Percentiles rank a stretch among this genome's conserved stretches.
These are phyloP conservation scores for Hortaea sp. DNA, from an alignment of 2,329 filamentous ascomycete genomes.

Conservation along the genomic window DNA sequence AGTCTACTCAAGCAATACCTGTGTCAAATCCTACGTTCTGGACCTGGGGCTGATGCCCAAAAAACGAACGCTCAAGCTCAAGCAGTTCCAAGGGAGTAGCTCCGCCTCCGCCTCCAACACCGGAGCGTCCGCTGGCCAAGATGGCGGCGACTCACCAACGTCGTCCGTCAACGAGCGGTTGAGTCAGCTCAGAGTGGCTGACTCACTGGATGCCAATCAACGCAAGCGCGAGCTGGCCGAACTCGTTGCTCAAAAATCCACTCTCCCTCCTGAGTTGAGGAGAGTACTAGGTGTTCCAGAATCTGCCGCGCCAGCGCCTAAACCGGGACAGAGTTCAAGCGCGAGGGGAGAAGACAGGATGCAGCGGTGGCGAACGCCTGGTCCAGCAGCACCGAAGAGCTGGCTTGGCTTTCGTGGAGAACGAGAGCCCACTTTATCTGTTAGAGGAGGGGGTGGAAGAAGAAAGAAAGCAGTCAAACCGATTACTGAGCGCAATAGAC, in stretches of 20 bases:
- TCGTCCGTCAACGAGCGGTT: constrained; percentile 38
- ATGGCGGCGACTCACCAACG: constrained; percentile 11
- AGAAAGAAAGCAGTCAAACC: not conserved
- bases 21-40: too few species aligned
- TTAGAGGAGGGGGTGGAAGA: constrained; percentile 9
- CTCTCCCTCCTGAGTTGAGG: constrained; percentile 35
- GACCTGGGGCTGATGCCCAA: constrained; percentile 34
- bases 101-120: constrained; percentile 17
- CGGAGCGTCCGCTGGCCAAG: constrained; percentile 5
- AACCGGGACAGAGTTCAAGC: constrained; percentile 23
- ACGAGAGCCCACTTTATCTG: constrained; percentile 11
- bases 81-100: constrained; percentile 28
- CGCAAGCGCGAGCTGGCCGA: constrained; percentile 36
- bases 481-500: constrained; percentile 13
- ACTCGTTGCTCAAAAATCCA: constrained; percentile 28
- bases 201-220: constrained; percentile 25
- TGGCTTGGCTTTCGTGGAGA: constrained; percentile 26
- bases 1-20: too few species aligned
- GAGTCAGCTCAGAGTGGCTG: constrained; percentile 35
- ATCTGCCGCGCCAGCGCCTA: constrained; percentile 35
- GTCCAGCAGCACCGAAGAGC: constrained; percentile 37
- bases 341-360: constrained; percentile 7
- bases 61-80: constrained; percentile 34
- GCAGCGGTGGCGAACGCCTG: constrained; percentile 20
- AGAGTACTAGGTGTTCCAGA: constrained; percentile 37